Base-by-base conservation (phyloP, 2,329 filamentous ascomycete species). In the Cordyceps javanica region DNA sequence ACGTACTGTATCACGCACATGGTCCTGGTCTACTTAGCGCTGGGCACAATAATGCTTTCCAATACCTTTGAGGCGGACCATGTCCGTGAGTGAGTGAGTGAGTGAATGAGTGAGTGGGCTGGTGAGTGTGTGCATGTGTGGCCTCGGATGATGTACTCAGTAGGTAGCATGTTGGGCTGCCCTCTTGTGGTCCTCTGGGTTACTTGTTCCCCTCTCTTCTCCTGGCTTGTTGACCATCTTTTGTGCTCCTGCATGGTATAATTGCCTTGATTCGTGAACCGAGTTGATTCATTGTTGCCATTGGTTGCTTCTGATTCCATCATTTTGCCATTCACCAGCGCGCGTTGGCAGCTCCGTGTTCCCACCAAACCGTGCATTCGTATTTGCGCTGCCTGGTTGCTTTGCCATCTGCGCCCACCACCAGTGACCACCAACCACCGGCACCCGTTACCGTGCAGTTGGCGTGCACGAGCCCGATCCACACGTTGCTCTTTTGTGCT, bases 301-400 rank as follows among this genome's bases (percentile, higher is more conserved):
- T 3, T 55, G 21, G 41, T 28, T 23, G n/a, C 11, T 21, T 14
- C 26, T 21, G 2, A 25, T 38, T 16, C 14, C 9, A 26, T 26
- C 32, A 19, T 26, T 34, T 26, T n/a, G n/a, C n/a, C n/a, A n/a
- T n/a, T n/a, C n/a, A n/a, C n/a, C n/a, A n/a, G n/a, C n/a, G n/a
- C n/a, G n/a, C n/a, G 32, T 38, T 45, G 21, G 16, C 52, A 36
- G 14, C 32, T 55, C 23, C n/a, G n/a, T n/a, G n/a, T n/a, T n/a
- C n/a, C n/a, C 23, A 8, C 36, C 28, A 13, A 46, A 32, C 23
- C 30, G 53, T 55, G 34, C 42, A 39, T 48, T 41, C n/a, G 32
- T n/a, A 30, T 38, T 48, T n/a, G 42, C 53, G 25, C 32, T 55
- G 41, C 52, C n/a, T n/a, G n/a, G n/a, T n/a, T n/a, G n/a, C n/a